Evolutionary conservation across 106 monocot genomes (phyloP).

Genomic region (Ottelia alismoides): DNA sequence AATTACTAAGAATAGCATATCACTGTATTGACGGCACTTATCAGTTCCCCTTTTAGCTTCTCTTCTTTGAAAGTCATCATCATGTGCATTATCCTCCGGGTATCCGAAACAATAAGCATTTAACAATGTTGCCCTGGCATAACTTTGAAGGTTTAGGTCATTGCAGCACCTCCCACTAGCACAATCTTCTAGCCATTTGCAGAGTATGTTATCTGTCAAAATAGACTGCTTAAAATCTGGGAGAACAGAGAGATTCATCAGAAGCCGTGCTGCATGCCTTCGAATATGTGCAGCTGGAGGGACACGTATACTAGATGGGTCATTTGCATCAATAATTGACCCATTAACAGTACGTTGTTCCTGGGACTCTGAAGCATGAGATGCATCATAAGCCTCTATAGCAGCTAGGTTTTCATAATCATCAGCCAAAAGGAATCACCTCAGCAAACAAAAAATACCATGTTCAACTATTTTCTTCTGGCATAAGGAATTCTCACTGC

Average conservation of each 20-base stretch:
- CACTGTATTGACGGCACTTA: slow-evolving; percentile 47
- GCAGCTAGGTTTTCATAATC: slow-evolving; percentile 95
- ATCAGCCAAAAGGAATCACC: slow-evolving; percentile 69
- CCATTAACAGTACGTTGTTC: slow-evolving; percentile 22
- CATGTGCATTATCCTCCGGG: slow-evolving; percentile 4
- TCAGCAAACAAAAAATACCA: slow-evolving; percentile 68
- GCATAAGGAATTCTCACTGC: slow-evolving; percentile 49
- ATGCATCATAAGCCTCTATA: slow-evolving; percentile 87
- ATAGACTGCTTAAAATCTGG: slow-evolving; percentile 51
- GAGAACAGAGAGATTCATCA: slow-evolving; percentile 63
- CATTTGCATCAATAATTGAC: slow-evolving; percentile 32
- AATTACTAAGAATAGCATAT: slow-evolving; percentile 87
- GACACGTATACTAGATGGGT: slow-evolving; percentile 66
- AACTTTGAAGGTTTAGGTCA: slow-evolving; percentile 84
- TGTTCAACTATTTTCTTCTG: slow-evolving; percentile 64
- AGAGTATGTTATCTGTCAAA: slow-evolving; percentile 42
- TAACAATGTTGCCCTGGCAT: slow-evolving; percentile 65
- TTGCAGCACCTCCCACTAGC: slow-evolving; percentile 60
- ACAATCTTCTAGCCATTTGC: slow-evolving; percentile 92
- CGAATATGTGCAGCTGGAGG: slow-evolving; percentile 90
- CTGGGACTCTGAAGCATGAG: slow-evolving; percentile 40
- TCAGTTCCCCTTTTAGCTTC: slow-evolving; percentile 10
- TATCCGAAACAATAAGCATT: slow-evolving; percentile 38
- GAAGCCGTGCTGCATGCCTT: slow-evolving; percentile 81
- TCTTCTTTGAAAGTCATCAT: not conserved